Percentiles rank a stretch among this genome's conserved stretches.
Conservation (phyloP, 441 rosid species). For the Pelargonium fulgidum region DNA sequence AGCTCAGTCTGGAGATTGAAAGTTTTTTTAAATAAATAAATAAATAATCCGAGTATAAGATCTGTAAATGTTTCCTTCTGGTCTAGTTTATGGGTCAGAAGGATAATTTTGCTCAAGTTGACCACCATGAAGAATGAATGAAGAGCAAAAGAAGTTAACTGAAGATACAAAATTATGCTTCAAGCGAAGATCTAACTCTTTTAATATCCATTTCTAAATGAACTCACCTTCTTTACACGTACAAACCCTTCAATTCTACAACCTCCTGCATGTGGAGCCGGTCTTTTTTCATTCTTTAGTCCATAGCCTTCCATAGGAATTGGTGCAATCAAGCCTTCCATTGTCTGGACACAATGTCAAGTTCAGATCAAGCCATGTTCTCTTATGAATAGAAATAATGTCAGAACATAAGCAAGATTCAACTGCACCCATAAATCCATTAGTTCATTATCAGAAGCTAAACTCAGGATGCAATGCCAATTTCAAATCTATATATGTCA, state of each 20-base stretch:
- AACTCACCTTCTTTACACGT: slow-evolving; percentile 87
- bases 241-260: slow-evolving; percentile 97
- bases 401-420: neutral
- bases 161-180: neutral
- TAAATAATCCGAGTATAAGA: too few relatives aligned
- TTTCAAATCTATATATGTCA: neutral
- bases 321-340: slow-evolving; percentile 64
- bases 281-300: slow-evolving; percentile 48
- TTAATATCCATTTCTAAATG: neutral
- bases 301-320: slow-evolving; percentile 54
- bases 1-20: slow-evolving; percentile 5
- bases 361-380: slow-evolving; percentile 6
- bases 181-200: neutral
- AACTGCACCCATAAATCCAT: too few relatives aligned
- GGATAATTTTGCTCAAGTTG: too few relatives aligned
- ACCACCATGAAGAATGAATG: neutral
- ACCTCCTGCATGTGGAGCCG: slow-evolving; percentile 90
- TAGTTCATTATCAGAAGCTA: too few relatives aligned
- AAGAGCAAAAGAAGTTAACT: neutral
- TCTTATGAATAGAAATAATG: neutral
- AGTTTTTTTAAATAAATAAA: too few relatives aligned
- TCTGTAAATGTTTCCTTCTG: too few relatives aligned
- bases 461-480: neutral
- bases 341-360: slow-evolving; percentile 51
- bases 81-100: too few relatives aligned